Percentiles rank a stretch among this genome's conserved stretches.
Conservation (phyloP, 1,139 yeast genomes). For the Ogataea hybrid region DNA sequence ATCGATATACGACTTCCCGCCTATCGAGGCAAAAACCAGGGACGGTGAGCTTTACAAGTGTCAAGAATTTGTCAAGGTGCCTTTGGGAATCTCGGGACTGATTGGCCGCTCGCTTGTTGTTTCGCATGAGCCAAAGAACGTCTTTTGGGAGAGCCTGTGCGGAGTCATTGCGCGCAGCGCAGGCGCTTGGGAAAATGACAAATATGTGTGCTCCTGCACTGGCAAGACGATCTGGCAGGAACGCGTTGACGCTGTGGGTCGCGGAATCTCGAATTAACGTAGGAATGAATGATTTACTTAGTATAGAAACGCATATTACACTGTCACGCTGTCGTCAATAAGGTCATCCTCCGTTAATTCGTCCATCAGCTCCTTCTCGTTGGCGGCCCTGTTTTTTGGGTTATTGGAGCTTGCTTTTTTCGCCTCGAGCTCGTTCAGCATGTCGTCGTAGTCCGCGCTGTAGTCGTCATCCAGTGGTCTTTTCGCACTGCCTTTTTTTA, state of each 20-base stretch:
- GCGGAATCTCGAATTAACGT: conserved; percentile 41
- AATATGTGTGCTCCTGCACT: conserved; percentile 89
- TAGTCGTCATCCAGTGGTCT: conserved; percentile 34
- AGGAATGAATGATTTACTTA: conserved; percentile 3
- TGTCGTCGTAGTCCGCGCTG: conserved; percentile 37
- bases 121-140: conserved; percentile 36
- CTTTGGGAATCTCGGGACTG: conserved; percentile 55
- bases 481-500: conserved; percentile 44
- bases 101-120: conserved; percentile 83
- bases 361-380: conserved; percentile 2
- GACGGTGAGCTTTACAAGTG: conserved; percentile 44
- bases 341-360: conserved; percentile 15
- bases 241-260: conserved; percentile 64
- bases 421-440: conserved; percentile 40
- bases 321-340: conserved; percentile 9
- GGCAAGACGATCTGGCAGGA: conserved; percentile 98
- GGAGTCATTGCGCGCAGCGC: conserved; percentile 97
- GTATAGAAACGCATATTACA: conserved; percentile 1
- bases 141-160: conserved; percentile 49
- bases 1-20: conserved; percentile 43
- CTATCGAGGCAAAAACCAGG: conserved; percentile 34
- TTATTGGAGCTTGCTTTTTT: not conserved
- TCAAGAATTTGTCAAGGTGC: conserved; percentile 62
- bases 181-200: conserved; percentile 95
- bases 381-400: not conserved